Evolutionary conservation across 202 grass and related monocot genomes (phyloP), one percentile per base, ranked within the genome.

Genomic region (Panicum virgatum): DNA sequence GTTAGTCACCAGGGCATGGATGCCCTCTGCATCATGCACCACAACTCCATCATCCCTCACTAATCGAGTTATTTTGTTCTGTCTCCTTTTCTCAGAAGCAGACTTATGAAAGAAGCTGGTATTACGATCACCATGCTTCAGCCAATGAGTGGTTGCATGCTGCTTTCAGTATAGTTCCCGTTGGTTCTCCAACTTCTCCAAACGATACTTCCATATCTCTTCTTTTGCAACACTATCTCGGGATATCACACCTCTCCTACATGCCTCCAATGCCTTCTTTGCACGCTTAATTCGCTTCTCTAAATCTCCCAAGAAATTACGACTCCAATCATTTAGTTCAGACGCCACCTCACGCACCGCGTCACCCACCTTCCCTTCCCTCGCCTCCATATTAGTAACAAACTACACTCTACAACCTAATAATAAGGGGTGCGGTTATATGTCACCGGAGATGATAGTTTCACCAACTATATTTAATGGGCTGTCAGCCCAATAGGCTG

Each of bases 361-460:
- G 0, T 16, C 42, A 3, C 0, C 6, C 1, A 47, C 42, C 0
- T 14, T 9, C 0, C 38, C 38, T 0, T 0, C 4, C 0, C 18
- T 2, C 0, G 1, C 20, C 2, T 25, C 12, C 20, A 67, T 13
- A n/a, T n/a, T n/a, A n/a, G n/a, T n/a, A n/a, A n/a, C n/a, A n/a
- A n/a, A n/a, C n/a, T n/a, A n/a, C n/a, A n/a, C n/a, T n/a, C n/a
- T n/a, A n/a, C n/a, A n/a, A n/a, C n/a, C n/a, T n/a, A n/a, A n/a
- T n/a, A n/a, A n/a, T n/a, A n/a, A n/a, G n/a, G n/a, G n/a, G n/a
- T n/a, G n/a, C n/a, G n/a, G n/a, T n/a, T n/a, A n/a, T n/a, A n/a
- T n/a, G n/a, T n/a, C n/a, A n/a, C n/a, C n/a, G n/a, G n/a, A n/a
- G n/a, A n/a, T n/a, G n/a, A n/a, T n/a, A n/a, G n/a, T n/a, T n/a